Conservation (phyloP, 371 early-diverging fungal species). For the Apophysomyces trapeziformis region DNA sequence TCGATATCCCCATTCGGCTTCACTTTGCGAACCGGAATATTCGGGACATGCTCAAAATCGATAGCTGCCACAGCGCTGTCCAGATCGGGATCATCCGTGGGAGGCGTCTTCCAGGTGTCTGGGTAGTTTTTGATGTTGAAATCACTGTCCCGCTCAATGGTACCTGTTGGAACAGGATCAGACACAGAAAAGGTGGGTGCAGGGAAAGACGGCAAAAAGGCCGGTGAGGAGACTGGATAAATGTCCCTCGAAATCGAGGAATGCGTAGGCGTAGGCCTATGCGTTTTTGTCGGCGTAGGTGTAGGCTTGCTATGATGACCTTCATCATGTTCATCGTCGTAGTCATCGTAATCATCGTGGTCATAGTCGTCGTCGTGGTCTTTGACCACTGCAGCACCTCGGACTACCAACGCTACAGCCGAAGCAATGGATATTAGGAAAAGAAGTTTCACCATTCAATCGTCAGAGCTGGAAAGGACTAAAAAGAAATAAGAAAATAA, state of each 20-base stretch:
- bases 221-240: constrained; percentile 18
- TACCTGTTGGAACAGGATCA: constrained; percentile 23
- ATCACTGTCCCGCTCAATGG: constrained; percentile 13
- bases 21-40: constrained; percentile 29
- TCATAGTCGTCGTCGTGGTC: constrained; percentile 4
- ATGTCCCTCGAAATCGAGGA: constrained; percentile 2
- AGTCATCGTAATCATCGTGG: not conserved
- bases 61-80: constrained; percentile 40
- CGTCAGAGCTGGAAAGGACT: not conserved
- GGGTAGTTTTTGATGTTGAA: constrained; percentile 29
- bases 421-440: constrained; percentile 10
- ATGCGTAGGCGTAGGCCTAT: constrained; percentile 12
- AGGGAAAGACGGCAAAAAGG: constrained; percentile 17
- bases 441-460: not conserved
- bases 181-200: constrained; percentile 3
- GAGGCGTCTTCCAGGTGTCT: constrained; percentile 24
- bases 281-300: not conserved
- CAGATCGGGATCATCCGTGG: constrained; percentile 35
- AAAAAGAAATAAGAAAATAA: no score
- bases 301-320: constrained; percentile 8
- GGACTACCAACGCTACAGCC: constrained; percentile 25
- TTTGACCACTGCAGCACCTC: not conserved
- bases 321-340: constrained; percentile 4
- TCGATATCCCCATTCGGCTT: constrained; percentile 21
- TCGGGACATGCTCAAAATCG: constrained; percentile 50